Evolutionary conservation across 2,329 filamentous ascomycete species (phyloP).

Genomic region (Fusarium sublunatum): DNA sequence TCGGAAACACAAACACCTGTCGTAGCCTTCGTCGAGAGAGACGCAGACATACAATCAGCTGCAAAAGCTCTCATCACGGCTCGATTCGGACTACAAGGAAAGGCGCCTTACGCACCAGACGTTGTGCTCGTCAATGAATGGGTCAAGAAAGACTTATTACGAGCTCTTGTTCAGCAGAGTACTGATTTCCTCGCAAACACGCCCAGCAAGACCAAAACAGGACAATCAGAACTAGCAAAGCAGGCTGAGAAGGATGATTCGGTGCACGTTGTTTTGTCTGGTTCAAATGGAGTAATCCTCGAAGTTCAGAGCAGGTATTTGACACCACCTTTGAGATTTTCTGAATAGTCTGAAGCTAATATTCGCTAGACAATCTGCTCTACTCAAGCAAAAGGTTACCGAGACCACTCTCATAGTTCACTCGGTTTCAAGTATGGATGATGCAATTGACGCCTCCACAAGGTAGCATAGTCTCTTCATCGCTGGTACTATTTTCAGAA

Average conservation of each 20-base stretch:
- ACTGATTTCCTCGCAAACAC: slow-evolving; percentile 9
- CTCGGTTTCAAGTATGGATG: slow-evolving; percentile 33
- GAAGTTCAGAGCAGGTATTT: slow-evolving; percentile 28
- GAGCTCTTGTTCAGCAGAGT: slow-evolving; percentile 24
- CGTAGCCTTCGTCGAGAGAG: slow-evolving; percentile 36
- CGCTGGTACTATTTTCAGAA: accelerated
- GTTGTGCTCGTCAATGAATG: slow-evolving; percentile 39
- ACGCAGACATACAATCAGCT: slow-evolving; percentile 33
- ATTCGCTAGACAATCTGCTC: neutral
- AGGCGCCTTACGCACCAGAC: slow-evolving; percentile 37
- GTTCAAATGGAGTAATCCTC: slow-evolving; percentile 15
- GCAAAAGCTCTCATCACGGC: slow-evolving; percentile 29
- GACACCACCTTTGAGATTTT: accelerated
- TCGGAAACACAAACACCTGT: slow-evolving; percentile 18
- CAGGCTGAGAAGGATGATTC: slow-evolving; percentile 23
- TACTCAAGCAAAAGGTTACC: slow-evolving; percentile 15
- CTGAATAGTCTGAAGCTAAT: neutral
- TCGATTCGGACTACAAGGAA: slow-evolving; percentile 32
- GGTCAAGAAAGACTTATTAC: slow-evolving; percentile 39
- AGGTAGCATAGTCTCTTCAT: neutral
- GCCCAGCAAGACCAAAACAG: accelerated
- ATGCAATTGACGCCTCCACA: slow-evolving; percentile 20
- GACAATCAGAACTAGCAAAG: neutral
- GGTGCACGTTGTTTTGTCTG: slow-evolving; percentile 23
- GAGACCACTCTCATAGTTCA: slow-evolving; percentile 25